A percentile compares a stretch with the other conserved stretches of the same genome.
These are phyloP conservation scores for Aquilaria yunnanensis DNA, from an alignment of 345 rosid genomes.

Conservation along the genomic window DNA sequence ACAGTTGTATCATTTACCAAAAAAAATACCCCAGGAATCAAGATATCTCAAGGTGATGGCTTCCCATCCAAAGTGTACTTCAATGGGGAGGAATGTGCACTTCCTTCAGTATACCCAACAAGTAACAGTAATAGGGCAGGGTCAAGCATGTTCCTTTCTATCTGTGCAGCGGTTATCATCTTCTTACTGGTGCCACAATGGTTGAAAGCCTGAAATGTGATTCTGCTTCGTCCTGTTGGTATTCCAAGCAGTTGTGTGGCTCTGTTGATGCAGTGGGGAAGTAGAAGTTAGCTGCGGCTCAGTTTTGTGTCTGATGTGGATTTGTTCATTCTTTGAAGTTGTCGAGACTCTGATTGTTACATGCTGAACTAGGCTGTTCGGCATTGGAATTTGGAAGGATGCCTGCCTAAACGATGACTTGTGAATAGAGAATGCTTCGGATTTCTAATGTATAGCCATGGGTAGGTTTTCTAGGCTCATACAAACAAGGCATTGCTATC, in stretches of 20 bases:
- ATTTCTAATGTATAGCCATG: slow-evolving; percentile 2
- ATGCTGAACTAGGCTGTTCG: slow-evolving; percentile 15
- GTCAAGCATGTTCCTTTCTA: slow-evolving; percentile 15
- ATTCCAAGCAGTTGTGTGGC: slow-evolving; percentile 18
- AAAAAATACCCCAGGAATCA: slow-evolving; percentile 63
- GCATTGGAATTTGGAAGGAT: slow-evolving; percentile 2
- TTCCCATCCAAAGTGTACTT: slow-evolving; percentile 90
- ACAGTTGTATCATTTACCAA: slow-evolving; percentile 78
- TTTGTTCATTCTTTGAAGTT: slow-evolving; percentile 28
- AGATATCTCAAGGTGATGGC: slow-evolving; percentile 69
- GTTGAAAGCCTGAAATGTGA: slow-evolving; percentile 3
- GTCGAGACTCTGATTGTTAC: slow-evolving; percentile 11
- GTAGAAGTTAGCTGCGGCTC: slow-evolving; percentile 1
- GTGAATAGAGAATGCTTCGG: slow-evolving; percentile 9
- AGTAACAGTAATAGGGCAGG: slow-evolving; percentile 29
- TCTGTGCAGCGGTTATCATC: slow-evolving; percentile 23
- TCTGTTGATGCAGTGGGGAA: slow-evolving; percentile 28
- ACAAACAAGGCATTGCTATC: slow-evolving; percentile 1
- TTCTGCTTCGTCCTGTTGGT: slow-evolving; percentile 3
- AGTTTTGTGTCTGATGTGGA: slow-evolving; percentile 13
- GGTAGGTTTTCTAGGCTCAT: slow-evolving; percentile 6
- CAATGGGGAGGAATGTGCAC: slow-evolving; percentile 90
- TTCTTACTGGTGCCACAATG: slow-evolving; percentile 35
- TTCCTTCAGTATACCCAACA: slow-evolving; percentile 55
- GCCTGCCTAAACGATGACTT: slow-evolving; percentile 7